Conservation (phyloP, 345 rosid species). For the Sapria himalayana region DNA sequence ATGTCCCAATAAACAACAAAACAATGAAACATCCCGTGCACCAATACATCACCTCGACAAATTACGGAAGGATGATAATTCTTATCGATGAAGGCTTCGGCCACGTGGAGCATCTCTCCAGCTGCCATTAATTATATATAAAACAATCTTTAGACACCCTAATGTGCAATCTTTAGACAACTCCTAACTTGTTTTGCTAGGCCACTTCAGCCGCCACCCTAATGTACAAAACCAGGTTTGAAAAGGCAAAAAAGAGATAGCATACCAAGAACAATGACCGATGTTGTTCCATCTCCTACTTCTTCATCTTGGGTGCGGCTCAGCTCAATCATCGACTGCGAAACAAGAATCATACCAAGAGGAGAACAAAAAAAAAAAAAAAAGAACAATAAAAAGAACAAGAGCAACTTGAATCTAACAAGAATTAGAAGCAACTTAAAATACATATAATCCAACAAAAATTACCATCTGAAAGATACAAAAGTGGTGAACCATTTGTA, state of each 20-base stretch:
- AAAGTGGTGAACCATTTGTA: too few species aligned
- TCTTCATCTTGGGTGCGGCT: conserved; percentile 96
- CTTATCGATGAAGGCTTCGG: conserved; percentile 76
- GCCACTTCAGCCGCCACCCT: too few species aligned
- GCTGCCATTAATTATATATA: conserved; percentile 20
- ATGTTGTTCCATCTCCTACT: conserved; percentile 97
- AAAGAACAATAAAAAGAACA: neutral
- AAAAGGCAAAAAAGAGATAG: too few species aligned
- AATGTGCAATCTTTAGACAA: too few species aligned
- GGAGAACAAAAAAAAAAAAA: neutral
- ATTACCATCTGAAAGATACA: too few species aligned
- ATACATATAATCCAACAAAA: too few species aligned
- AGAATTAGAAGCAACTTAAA: too few species aligned
- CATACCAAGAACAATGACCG: conserved; percentile 87
- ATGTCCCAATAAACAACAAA: too few species aligned
- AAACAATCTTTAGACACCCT: neutral
- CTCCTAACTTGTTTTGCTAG: too few species aligned
- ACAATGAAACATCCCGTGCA: too few species aligned
- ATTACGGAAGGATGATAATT: conserved; percentile 87
- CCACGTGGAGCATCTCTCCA: conserved; percentile 99
- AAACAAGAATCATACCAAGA: conserved; percentile 4
- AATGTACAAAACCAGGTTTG: too few species aligned
- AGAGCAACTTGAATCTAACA: too few species aligned
- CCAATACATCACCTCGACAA: conserved; percentile 54
- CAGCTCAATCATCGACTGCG: conserved; percentile 84